Percentiles rank a stretch among this genome's conserved stretches.
Conservation (phyloP, 2,329 filamentous ascomycete species). For the Trichoderma sp. region DNA sequence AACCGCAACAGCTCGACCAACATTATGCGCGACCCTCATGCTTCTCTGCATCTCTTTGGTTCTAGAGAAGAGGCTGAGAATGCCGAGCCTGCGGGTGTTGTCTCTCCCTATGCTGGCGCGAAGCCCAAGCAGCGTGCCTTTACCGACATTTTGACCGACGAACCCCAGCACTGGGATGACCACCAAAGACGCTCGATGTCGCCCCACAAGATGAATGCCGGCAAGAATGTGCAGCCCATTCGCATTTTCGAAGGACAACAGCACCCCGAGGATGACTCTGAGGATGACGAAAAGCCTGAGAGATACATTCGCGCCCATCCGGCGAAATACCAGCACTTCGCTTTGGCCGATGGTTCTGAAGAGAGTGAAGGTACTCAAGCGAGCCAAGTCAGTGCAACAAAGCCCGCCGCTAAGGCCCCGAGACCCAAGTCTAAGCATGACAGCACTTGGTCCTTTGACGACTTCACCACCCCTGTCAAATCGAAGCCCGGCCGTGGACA, state of each 20-base stretch:
- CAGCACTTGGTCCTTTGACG: constrained; percentile 83
- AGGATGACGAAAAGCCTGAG: constrained; percentile 41
- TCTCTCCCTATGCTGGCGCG: constrained; percentile 60
- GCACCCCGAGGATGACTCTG: constrained; percentile 38
- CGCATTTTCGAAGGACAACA: constrained; percentile 62
- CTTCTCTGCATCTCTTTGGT: constrained; percentile 72
- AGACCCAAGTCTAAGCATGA: constrained; percentile 60
- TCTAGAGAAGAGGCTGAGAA: constrained; percentile 63
- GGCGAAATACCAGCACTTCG: constrained; percentile 82
- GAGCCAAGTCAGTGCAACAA: constrained; percentile 31
- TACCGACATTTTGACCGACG: constrained; percentile 68
- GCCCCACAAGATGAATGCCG: constrained; percentile 50
- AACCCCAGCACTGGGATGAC: constrained; percentile 47
- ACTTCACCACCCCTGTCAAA: constrained; percentile 83
- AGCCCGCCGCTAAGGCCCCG: constrained; percentile 43
- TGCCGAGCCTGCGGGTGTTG: constrained; percentile 45
- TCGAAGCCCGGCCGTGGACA: constrained; percentile 55
- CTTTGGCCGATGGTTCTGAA: constrained; percentile 67
- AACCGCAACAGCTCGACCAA: constrained; percentile 54
- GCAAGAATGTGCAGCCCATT: constrained; percentile 61
- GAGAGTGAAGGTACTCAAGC: constrained; percentile 38
- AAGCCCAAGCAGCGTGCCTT: constrained; percentile 65
- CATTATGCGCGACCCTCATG: constrained; percentile 61
- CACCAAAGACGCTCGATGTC: constrained; percentile 52
- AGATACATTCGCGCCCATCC: constrained; percentile 64